Base-by-base conservation (phyloP, 768 basidiomycete species). In the Mycena leptocephala region DNA sequence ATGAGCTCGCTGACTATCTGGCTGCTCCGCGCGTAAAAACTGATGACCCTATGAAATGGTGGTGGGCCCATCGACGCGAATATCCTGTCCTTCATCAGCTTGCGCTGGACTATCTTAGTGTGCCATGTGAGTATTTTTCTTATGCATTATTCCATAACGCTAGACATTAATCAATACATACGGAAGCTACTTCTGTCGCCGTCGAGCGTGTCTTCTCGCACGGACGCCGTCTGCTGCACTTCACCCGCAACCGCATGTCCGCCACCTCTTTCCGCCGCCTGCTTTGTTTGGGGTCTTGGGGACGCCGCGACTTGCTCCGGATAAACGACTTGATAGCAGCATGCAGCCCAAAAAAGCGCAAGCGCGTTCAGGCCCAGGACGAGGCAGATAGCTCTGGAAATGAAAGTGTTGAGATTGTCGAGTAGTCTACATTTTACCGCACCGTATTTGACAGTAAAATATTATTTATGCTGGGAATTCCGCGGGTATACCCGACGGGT, bases 141-240 rank as follows among this genome's bases (percentile, higher is more conserved):
- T 33, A 18, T 20, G 18, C 26, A 22, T 33, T 9, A 22, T 46
- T 10, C 10, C 14, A n/a, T n/a, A n/a, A n/a, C 3, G 2, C 18
- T 13, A n/a, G n/a, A n/a, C n/a, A n/a, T n/a, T n/a, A n/a, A n/a
- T n/a, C n/a, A n/a, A n/a, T 41, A 41, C 37, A 39, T 37, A 39
- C 37, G 22, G 37, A n/a, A 72, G 70, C 61, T 13, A 76, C 75
- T 37, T 76, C 75, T 37, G 56, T 55, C 8, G 59, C 70, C 5
- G 59, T 76, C 18, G 61, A 71, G 30, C 61, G 51, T 35, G 75
- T 76, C 26, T 76, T 76, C 32, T 76, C 75, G 7, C 70, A 65
- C 20, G 75, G 75, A 0, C 62, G 69, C 9, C 41, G 30, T 22
- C 70, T 76, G 1, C 75, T 76, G 16, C 53, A 41, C 13, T 72